Evolutionary conservation across 495 filamentous ascomycete genomes (phyloP).

Genomic region (Aspergillus panamensis): DNA sequence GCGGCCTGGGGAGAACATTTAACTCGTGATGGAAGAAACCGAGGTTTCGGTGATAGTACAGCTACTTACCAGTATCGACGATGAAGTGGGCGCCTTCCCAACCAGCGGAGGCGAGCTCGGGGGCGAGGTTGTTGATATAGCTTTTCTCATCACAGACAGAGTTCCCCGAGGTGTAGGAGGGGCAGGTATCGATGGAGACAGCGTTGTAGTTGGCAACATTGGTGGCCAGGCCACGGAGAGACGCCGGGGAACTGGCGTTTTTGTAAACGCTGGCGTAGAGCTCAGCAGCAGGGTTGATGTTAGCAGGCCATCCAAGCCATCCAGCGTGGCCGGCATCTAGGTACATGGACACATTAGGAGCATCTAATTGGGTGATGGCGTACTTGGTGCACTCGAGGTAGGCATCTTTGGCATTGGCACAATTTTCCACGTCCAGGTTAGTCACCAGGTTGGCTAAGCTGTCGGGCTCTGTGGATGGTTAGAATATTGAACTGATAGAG

Average conservation of each 20-base stretch:
- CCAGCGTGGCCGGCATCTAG: conserved; percentile 67
- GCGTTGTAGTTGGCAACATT: conserved; percentile 79
- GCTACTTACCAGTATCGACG: conserved; percentile 51
- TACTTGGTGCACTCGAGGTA: conserved; percentile 72
- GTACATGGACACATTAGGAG: conserved; percentile 80
- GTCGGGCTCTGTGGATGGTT: conserved; percentile 66
- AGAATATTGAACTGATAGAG: conserved; percentile 23
- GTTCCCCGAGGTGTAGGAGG: conserved; percentile 43
- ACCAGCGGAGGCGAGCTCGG: conserved; percentile 56
- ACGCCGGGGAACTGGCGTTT: conserved; percentile 57
- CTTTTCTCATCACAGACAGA: conserved; percentile 64
- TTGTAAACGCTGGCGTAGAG: conserved; percentile 66
- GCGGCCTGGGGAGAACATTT: conserved; percentile 40
- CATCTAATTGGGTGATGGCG: conserved; percentile 65
- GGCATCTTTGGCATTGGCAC: conserved; percentile 56
- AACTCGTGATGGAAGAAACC: not conserved
- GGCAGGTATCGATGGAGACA: conserved; percentile 46
- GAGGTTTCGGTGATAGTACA: not conserved
- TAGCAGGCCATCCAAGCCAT: conserved; percentile 81
- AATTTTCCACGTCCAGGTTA: conserved; percentile 61
- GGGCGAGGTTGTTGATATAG: conserved; percentile 65
- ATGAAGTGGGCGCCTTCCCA: conserved; percentile 69
- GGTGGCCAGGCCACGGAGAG: conserved; percentile 69
- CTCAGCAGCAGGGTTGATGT: conserved; percentile 67
- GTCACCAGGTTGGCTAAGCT: conserved; percentile 78